A percentile compares a stretch with the other conserved stretches of the same genome.
Evolutionary conservation across 2,329 filamentous ascomycete species (phyloP).

Genomic region (Fusarium concolor): DNA sequence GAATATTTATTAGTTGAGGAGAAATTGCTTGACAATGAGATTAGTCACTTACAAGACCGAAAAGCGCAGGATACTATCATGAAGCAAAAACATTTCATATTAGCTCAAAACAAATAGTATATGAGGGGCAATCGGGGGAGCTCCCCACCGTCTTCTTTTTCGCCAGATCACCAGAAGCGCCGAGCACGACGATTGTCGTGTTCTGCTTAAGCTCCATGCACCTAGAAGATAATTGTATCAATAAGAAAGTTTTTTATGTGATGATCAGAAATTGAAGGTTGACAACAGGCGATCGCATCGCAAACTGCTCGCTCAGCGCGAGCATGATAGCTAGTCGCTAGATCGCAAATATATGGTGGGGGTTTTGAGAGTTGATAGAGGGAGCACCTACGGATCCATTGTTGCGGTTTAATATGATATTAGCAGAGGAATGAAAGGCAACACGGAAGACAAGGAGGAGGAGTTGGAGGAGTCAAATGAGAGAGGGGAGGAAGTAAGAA

Average conservation of each 20-base stretch:
- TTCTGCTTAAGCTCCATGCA: constrained; percentile 97
- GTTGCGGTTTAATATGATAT: constrained; percentile 36
- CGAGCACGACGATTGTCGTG: constrained; percentile 95
- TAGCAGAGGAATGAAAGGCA: constrained; percentile 13
- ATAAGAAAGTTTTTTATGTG: constrained; percentile 13
- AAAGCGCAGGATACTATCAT: constrained; percentile 89
- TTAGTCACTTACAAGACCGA: constrained; percentile 83
- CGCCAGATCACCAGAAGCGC: constrained; percentile 95
- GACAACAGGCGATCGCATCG: constrained; percentile 19
- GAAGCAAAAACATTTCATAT: constrained; percentile 36
- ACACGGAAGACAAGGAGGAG: constrained; percentile 6
- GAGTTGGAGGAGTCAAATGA: constrained; percentile 7
- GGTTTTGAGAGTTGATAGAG: constrained; percentile 37
- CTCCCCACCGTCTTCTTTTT: constrained; percentile 97
- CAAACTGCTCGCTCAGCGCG: constrained; percentile 33
- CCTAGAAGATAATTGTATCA: constrained; percentile 39
- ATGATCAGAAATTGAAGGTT: background rate
- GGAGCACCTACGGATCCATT: constrained; percentile 46
- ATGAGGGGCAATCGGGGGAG: constrained; percentile 28
- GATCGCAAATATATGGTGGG: constrained; percentile 40
- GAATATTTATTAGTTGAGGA: constrained; percentile 29
- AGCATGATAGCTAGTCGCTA: constrained; percentile 33
- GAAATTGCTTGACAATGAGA: background rate
- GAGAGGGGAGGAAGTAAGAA: constrained; percentile 27
- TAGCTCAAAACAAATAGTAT: constrained; percentile 28